Evolutionary conservation across 2,329 filamentous ascomycete species (phyloP).

Genomic region (Exserohilum turcica): DNA sequence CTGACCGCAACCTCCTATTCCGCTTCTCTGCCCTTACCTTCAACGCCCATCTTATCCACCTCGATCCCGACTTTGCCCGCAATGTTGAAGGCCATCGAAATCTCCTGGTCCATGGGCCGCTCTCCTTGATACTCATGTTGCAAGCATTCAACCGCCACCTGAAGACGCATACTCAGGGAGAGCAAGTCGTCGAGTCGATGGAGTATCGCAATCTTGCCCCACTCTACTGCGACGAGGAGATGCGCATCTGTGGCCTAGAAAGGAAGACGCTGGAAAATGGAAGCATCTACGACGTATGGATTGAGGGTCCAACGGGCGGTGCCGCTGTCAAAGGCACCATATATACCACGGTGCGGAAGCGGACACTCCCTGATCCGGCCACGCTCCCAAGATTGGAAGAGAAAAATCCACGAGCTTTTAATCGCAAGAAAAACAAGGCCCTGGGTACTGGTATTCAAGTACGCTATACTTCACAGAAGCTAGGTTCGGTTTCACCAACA

Average conservation of each 20-base stretch:
- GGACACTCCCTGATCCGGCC: neutral
- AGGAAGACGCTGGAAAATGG: slow-evolving; percentile 33
- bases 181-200: slow-evolving; percentile 60
- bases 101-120: slow-evolving; percentile 83
- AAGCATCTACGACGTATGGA: slow-evolving; percentile 47
- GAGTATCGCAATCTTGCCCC: slow-evolving; percentile 83
- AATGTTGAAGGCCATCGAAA: slow-evolving; percentile 74
- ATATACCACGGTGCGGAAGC: slow-evolving; percentile 12
- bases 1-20: slow-evolving; percentile 76
- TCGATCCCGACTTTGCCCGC: slow-evolving; percentile 73
- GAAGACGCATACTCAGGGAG: neutral
- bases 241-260: slow-evolving; percentile 70
- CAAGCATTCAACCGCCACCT: slow-evolving; percentile 59
- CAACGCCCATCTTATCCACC: slow-evolving; percentile 91
- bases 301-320: slow-evolving; percentile 48
- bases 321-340: slow-evolving; percentile 53
- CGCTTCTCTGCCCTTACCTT: slow-evolving; percentile 84
- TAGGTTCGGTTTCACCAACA: neutral
- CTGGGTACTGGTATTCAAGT: too few species aligned
- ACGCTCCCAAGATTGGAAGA: neutral
- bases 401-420: too few species aligned
- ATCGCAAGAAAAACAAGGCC: neutral
- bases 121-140: slow-evolving; percentile 78
- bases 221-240: slow-evolving; percentile 72
- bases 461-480: neutral